Evolutionary conservation across 2,329 filamentous ascomycete genomes (phyloP), one percentile per base, ranked within the genome.

Genomic region (Paradendryphiella salina): DNA sequence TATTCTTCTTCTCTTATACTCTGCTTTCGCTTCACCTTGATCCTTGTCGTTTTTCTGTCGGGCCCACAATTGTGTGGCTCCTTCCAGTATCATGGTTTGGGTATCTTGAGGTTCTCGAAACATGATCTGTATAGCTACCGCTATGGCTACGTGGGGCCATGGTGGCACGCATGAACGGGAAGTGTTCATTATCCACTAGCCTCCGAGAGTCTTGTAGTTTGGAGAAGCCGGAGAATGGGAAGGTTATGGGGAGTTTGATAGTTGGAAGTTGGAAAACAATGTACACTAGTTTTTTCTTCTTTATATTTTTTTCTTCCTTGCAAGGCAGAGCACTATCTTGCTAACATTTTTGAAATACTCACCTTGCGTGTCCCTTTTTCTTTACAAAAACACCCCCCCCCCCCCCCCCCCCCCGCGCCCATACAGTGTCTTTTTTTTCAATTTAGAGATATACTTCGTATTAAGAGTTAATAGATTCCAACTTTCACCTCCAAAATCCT

Each of bases 41-140:
- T 14, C 39, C 23, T 11, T 35, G 34, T n/a, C 10, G 4, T 21
- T 50, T 45, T 50, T 14, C 40, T 39, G 47, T 50, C 47, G 46
- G 47, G 38, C 43, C 47, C 47, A 39, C 34, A 32, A 28, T 17
- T 5, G 18, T 28, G 39, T 26, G 21, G 21, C 34, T 32, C 15
- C n/a, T 21, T 34, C 17, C 23, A 15, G n/a, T 35, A 14, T 44
- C 34, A 23, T 32, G 45, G 47, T 46, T 45, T 44, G 17, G 29
- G 13, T 13, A 29, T 23, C 33, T 11, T 29, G 11, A 8, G 11
- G n/a, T 26, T 37, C 34, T 31, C 41, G 47, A 50, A 50, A 50
- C 47, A 36, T 17, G 34, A 28, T 28, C 47, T 45, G 47, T 46
- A 15, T 50, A 40, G 41, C 47, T 18, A 21, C 28, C 26, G 21